A percentile compares a stretch with the other conserved stretches of the same genome.
These are phyloP conservation scores for Mrakia frigida DNA, from an alignment of 768 basidiomycete species.

Conservation along the genomic window DNA sequence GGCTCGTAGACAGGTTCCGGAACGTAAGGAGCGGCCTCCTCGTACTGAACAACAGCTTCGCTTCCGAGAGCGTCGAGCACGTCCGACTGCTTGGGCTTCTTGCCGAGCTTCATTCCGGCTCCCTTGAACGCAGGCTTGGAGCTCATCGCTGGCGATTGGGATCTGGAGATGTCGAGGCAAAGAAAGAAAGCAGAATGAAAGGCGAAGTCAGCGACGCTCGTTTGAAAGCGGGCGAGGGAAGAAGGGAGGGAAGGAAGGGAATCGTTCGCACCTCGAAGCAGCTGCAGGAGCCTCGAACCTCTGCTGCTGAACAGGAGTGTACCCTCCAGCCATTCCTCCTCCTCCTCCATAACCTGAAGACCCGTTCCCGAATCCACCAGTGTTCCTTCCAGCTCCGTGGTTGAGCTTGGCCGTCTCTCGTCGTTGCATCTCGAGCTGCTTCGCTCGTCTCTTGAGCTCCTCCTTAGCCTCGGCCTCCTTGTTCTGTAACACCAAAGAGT, in stretches of 20 bases:
- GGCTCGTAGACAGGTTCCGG: slow-evolving; percentile 48
- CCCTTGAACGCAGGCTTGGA: slow-evolving; percentile 75
- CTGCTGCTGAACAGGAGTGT: slow-evolving; percentile 53
- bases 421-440: slow-evolving; percentile 96
- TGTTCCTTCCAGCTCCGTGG: slow-evolving; percentile 36
- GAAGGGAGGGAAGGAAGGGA: background rate
- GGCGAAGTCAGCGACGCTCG: slow-evolving; percentile 4
- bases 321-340: slow-evolving; percentile 51
- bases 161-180: slow-evolving; percentile 27
- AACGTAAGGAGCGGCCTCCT: slow-evolving; percentile 49
- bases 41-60: slow-evolving; percentile 46
- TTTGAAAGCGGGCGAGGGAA: slow-evolving; percentile 40
- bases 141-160: slow-evolving; percentile 35
- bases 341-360: slow-evolving; percentile 56
- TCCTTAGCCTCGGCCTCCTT: slow-evolving; percentile 99
- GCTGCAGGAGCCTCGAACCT: slow-evolving; percentile 21
- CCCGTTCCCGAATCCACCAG: slow-evolving; percentile 44
- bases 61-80: slow-evolving; percentile 80
- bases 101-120: slow-evolving; percentile 94
- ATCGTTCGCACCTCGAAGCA: background rate
- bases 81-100: slow-evolving; percentile 79
- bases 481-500: slow-evolving; percentile 59
- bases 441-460: slow-evolving; percentile 93
- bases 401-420: slow-evolving; percentile 52
- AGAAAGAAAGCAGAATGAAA: slow-evolving; percentile 2